Evolutionary conservation across 495 filamentous ascomycete genomes (phyloP).

Genomic region (Lophium mytilinum): DNA sequence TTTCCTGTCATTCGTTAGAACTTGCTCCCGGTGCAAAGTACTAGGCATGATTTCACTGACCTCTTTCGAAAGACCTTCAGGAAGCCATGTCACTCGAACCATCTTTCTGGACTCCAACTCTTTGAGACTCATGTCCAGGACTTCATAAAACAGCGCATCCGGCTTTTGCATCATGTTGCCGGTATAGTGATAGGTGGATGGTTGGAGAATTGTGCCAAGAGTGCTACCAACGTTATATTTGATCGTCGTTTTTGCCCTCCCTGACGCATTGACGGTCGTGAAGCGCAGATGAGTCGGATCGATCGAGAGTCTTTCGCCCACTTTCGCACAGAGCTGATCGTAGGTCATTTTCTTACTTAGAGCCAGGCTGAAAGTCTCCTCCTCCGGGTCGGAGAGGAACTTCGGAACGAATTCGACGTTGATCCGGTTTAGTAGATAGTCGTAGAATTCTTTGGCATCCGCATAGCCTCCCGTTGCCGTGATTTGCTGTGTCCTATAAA

Average conservation of each 20-base stretch:
- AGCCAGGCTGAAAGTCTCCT: slow-evolving; percentile 59
- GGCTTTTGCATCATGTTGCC: slow-evolving; percentile 55
- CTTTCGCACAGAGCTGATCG: slow-evolving; percentile 78
- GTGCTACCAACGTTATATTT: slow-evolving; percentile 61
- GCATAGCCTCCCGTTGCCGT: slow-evolving; percentile 34
- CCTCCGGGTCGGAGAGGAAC: slow-evolving; percentile 36
- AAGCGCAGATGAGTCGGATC: slow-evolving; percentile 85
- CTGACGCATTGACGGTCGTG: slow-evolving; percentile 66
- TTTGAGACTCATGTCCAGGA: slow-evolving; percentile 85
- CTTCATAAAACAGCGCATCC: slow-evolving; percentile 81
- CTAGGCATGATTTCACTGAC: slow-evolving; percentile 38
- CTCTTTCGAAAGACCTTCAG: slow-evolving; percentile 86
- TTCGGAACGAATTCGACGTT: slow-evolving; percentile 60
- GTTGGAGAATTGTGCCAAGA: slow-evolving; percentile 61
- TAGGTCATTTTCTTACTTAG: slow-evolving; percentile 85
- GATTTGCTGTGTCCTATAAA: slow-evolving; percentile 7
- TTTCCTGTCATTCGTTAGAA: slow-evolving; percentile 45
- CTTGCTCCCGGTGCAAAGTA: background rate
- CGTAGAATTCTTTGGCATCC: slow-evolving; percentile 81
- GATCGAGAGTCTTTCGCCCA: slow-evolving; percentile 69
- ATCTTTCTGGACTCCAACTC: slow-evolving; percentile 87
- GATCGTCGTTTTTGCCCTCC: slow-evolving; percentile 64
- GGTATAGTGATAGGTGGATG: slow-evolving; percentile 52
- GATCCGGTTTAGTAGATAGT: slow-evolving; percentile 80
- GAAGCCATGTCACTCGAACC: slow-evolving; percentile 72